A percentile compares a stretch with the other conserved stretches of the same genome.
Evolutionary conservation across 768 basidiomycete genomes (phyloP).

Genomic region (Gymnopilus junonius): DNA sequence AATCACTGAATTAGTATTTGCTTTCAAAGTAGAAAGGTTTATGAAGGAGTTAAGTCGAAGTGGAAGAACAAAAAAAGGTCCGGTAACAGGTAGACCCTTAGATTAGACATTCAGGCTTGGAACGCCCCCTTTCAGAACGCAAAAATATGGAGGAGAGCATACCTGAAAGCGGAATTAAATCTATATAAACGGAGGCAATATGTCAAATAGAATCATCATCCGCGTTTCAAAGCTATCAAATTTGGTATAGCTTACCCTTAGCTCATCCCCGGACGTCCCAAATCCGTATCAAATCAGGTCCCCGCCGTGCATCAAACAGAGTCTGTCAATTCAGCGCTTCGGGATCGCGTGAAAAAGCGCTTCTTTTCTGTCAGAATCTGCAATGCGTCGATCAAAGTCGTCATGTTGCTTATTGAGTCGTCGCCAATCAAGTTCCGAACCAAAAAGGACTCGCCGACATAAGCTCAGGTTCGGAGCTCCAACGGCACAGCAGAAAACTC

Average conservation of each 20-base stretch:
- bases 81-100: slow-evolving; percentile 7
- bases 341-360: slow-evolving; percentile 15
- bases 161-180: slow-evolving; percentile 31
- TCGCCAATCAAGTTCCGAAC: slow-evolving; percentile 5
- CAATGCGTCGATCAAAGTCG: slow-evolving; percentile 22
- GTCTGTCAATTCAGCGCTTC: slow-evolving; percentile 12
- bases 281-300: slow-evolving; percentile 35
- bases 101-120: slow-evolving; percentile 17
- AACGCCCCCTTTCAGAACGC: slow-evolving; percentile 10
- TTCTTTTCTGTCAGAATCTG: slow-evolving; percentile 14
- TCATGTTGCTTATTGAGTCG: slow-evolving; percentile 8
- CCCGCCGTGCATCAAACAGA: slow-evolving; percentile 31
- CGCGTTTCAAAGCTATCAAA: slow-evolving; percentile 47
- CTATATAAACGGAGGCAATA: slow-evolving; percentile 29
- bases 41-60: slow-evolving; percentile 2
- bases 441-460: background rate
- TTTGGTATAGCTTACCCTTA: slow-evolving; percentile 26
- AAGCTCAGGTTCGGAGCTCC: slow-evolving; percentile 1
- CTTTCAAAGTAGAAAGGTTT: slow-evolving; percentile 4
- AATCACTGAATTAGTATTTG: background rate
- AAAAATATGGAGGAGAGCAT: slow-evolving; percentile 16
- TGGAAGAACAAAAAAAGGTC: slow-evolving; percentile 8
- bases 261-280: slow-evolving; percentile 20
- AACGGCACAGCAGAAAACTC: background rate
- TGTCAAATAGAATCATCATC: slow-evolving; percentile 33